Evolutionary conservation across 192 early-diverging fungal species (phyloP).

Genomic region (Rhizoclosmatium globosum): DNA sequence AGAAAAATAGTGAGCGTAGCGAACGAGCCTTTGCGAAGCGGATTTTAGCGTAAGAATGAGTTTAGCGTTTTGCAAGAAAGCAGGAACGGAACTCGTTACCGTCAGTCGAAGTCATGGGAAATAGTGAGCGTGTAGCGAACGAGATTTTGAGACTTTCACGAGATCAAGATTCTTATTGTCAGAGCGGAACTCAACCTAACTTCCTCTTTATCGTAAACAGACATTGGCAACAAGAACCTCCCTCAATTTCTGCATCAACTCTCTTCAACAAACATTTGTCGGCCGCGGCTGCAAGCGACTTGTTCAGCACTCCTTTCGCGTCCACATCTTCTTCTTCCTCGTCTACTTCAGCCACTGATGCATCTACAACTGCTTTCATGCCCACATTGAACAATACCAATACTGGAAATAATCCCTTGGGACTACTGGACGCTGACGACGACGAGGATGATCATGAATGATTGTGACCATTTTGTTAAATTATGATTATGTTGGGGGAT

Average conservation of each 20-base stretch:
- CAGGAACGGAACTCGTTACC: too few species aligned
- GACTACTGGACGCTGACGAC: not conserved
- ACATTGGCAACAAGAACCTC: slow-evolving; percentile 4
- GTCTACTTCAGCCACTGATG: not conserved
- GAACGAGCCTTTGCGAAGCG: too few species aligned
- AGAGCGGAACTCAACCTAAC: too few species aligned
- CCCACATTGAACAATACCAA: not conserved
- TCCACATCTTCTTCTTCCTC: not conserved
- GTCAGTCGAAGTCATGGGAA: too few species aligned
- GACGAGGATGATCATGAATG: not conserved
- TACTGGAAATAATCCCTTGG: not conserved
- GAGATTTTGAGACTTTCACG: too few species aligned
- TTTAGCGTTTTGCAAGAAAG: too few species aligned
- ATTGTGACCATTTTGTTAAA: too few species aligned
- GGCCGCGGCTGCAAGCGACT: slow-evolving; percentile 3
- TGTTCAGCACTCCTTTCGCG: slow-evolving; percentile 27
- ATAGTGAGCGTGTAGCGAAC: too few species aligned
- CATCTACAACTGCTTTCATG: not conserved
- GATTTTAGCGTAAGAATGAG: too few species aligned
- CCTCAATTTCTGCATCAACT: not conserved
- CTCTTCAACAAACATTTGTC: not conserved
- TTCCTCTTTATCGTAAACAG: not conserved
- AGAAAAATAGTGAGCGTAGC: too few species aligned
- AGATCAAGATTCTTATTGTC: too few species aligned
- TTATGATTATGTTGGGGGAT: too few species aligned